Conservation (phyloP, 768 basidiomycete species). For the Russula ochroleuca region DNA sequence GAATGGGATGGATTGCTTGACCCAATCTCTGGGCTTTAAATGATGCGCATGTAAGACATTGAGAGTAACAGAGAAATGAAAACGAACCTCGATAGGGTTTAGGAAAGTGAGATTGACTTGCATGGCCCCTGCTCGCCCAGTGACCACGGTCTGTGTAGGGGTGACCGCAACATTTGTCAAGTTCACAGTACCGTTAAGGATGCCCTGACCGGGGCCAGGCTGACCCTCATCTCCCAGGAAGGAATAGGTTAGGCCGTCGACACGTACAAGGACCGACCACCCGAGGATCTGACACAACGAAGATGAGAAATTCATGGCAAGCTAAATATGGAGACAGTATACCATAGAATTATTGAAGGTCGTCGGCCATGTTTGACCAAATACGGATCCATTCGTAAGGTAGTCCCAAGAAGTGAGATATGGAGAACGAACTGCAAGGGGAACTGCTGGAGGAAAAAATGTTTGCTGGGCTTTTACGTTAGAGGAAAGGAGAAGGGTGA, state of each 20-base stretch:
- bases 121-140: constrained; percentile 36
- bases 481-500: neutral
- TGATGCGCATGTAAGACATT: neutral
- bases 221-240: constrained; percentile 22
- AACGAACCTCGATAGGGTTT: constrained; percentile 39
- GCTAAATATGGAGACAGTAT: neutral
- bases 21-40: constrained; percentile 36
- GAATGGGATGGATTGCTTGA: constrained; percentile 41
- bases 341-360: constrained; percentile 17
- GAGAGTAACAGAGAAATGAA: neutral
- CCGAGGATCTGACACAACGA: constrained; percentile 14
- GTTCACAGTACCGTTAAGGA: constrained; percentile 19
- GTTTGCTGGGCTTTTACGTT: constrained; percentile 12
- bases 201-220: neutral
- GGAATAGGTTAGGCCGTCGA: constrained; percentile 24
- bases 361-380: constrained; percentile 25
- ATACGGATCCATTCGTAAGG: constrained; percentile 2
- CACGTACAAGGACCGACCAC: constrained; percentile 16
- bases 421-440: constrained; percentile 32
- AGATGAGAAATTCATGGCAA: neutral
- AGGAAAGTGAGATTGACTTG: constrained; percentile 39
- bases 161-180: constrained; percentile 33
- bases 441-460: constrained; percentile 29
- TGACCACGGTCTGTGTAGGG: constrained; percentile 37
- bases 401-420: constrained; percentile 30